phyloP scores from a whole-genome alignment of 148 eudicot species.

The Chenopodium berlandieri region DNA sequence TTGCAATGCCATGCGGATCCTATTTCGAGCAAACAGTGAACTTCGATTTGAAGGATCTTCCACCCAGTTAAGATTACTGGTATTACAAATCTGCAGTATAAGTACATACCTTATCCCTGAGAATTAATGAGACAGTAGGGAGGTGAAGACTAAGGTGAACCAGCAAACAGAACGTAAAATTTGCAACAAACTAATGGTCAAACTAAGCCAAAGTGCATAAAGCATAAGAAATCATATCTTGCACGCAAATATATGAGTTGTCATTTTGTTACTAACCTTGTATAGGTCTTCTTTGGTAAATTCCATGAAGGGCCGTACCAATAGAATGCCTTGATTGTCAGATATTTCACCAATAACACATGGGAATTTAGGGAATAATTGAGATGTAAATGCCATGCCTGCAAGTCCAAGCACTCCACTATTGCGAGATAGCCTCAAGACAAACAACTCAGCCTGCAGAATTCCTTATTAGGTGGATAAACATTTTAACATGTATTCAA shows the following conservation, averaged over 20 bases:
- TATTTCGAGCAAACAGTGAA: conserved; percentile 68
- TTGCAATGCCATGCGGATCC: conserved; percentile 67
- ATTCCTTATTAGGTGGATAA: conserved; percentile 10
- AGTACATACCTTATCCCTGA: conserved; percentile 8
- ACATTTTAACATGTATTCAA: conserved; percentile 7
- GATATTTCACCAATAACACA: conserved; percentile 32
- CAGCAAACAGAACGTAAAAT: not conserved
- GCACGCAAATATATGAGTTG: not conserved
- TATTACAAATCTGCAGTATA: conserved; percentile 65
- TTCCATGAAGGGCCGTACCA: conserved; percentile 81
- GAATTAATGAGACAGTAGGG: not conserved
- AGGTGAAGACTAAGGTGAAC: not conserved
- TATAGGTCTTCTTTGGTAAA: conserved; percentile 81
- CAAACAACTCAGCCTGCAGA: conserved; percentile 85
- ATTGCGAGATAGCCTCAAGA: conserved; percentile 85
- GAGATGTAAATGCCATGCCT: conserved; percentile 85
- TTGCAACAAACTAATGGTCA: not conserved
- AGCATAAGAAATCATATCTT: conserved; percentile 1
- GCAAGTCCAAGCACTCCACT: conserved; percentile 99
- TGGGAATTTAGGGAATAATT: conserved; percentile 48
- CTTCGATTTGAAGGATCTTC: conserved; percentile 92
- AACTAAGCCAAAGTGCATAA: conserved; percentile 1
- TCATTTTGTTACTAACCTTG: conserved; percentile 49
- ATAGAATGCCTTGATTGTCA: conserved; percentile 47
- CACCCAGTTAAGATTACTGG: conserved; percentile 74